These are phyloP conservation scores for Parathielavia hyrcaniae DNA, from an alignment of 495 filamentous ascomycete species.

Conservation along the genomic window DNA sequence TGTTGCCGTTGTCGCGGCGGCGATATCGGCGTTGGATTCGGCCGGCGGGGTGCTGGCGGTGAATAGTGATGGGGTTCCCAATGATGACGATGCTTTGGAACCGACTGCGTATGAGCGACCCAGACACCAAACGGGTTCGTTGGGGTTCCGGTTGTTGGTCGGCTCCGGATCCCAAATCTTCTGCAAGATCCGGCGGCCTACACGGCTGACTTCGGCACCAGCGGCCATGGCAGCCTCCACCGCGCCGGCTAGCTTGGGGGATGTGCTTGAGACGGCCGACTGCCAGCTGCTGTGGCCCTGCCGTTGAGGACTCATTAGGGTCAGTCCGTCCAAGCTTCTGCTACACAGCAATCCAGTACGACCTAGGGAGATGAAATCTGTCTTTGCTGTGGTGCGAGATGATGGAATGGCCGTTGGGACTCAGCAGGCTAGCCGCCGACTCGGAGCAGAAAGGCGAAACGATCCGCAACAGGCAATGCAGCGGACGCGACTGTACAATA, in stretches of 20 bases:
- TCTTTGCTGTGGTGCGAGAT: too few species aligned
- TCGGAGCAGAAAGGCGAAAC: not conserved
- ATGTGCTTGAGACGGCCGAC: slow-evolving; percentile 25
- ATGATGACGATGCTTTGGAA: slow-evolving; percentile 20
- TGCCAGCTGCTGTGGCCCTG: slow-evolving; percentile 29
- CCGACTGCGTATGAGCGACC: slow-evolving; percentile 64
- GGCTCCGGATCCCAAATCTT: slow-evolving; percentile 96
- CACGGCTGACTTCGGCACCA: slow-evolving; percentile 31
- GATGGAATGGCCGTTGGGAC: too few species aligned
- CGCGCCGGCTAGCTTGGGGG: slow-evolving; percentile 28
- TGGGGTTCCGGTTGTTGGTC: slow-evolving; percentile 64
- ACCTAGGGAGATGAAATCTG: not conserved
- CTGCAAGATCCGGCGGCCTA: slow-evolving; percentile 71
- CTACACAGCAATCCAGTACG: not conserved
- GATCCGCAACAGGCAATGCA: not conserved
- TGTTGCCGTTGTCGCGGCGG: not conserved
- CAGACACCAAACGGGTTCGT: slow-evolving; percentile 79
- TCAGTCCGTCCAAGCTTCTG: not conserved
- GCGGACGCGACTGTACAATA: too few species aligned
- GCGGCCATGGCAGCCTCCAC: slow-evolving; percentile 43
- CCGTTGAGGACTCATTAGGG: slow-evolving; percentile 22
- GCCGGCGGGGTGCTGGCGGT: slow-evolving; percentile 27
- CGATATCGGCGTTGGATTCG: slow-evolving; percentile 10
- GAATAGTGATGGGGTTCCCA: slow-evolving; percentile 16
- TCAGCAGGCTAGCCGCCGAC: too few species aligned